phyloP scores from a whole-genome alignment of 306 rosid species.

The Gynostemma pentaphyllum region DNA sequence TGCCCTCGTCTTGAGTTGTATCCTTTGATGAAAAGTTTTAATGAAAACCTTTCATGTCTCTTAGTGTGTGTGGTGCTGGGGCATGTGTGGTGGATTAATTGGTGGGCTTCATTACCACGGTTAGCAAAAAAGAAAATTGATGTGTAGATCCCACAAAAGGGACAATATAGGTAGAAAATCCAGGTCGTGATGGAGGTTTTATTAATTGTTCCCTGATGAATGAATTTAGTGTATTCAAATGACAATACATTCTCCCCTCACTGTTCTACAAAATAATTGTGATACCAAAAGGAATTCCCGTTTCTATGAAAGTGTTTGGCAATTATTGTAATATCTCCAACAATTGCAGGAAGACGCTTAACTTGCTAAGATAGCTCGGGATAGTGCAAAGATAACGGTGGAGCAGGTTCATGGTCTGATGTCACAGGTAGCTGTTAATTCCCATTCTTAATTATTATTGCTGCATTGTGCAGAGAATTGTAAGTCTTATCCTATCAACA shows the following conservation, averaged over 20 bases:
- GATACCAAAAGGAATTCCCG: background rate
- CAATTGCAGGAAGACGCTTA: slow-evolving; percentile 69
- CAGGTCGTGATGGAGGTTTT: background rate
- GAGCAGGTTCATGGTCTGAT: slow-evolving; percentile 95
- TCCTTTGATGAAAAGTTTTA: too few species aligned
- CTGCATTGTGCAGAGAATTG: slow-evolving; percentile 1
- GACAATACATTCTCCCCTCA: background rate
- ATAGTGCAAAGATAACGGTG: slow-evolving; percentile 88
- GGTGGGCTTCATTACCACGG: too few species aligned
- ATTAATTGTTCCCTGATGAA: background rate
- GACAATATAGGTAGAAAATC: background rate
- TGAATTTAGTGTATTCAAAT: background rate
- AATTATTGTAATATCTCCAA: background rate
- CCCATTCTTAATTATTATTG: background rate
- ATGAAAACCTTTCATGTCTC: too few species aligned
- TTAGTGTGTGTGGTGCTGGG: too few species aligned
- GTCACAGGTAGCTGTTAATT: slow-evolving; percentile 62
- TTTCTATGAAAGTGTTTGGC: background rate
- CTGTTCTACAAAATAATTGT: background rate
- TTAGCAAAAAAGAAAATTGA: too few species aligned
- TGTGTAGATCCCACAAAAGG: background rate
- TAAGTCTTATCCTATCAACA: slow-evolving; percentile 6
- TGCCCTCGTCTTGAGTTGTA: too few species aligned
- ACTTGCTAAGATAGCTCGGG: slow-evolving; percentile 85
- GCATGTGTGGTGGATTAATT: too few species aligned